phyloP scores from a whole-genome alignment of 1,139 yeast genomes.

The Protomyces inouyei region DNA sequence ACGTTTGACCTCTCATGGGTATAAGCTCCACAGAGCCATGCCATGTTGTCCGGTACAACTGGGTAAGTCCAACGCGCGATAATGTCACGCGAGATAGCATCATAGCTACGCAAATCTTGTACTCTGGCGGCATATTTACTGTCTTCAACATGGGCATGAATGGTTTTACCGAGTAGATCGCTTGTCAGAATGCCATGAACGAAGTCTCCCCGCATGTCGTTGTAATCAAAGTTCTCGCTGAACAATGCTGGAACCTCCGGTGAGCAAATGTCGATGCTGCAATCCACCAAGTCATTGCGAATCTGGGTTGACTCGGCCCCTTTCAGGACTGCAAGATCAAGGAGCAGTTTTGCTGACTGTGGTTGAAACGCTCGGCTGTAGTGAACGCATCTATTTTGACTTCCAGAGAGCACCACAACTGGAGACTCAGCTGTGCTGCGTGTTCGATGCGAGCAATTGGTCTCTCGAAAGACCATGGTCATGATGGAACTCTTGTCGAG shows the following conservation, averaged over 20 bases:
- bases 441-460: slow-evolving; percentile 80
- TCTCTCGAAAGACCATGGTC: slow-evolving; percentile 87
- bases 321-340: slow-evolving; percentile 73
- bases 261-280: slow-evolving; percentile 92
- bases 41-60: slow-evolving; percentile 77
- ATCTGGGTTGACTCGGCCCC: slow-evolving; percentile 73
- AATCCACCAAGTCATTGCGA: slow-evolving; percentile 89
- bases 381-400: slow-evolving; percentile 69
- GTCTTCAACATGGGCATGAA: slow-evolving; percentile 73
- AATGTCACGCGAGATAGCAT: slow-evolving; percentile 77
- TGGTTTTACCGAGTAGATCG: slow-evolving; percentile 83
- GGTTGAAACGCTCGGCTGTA: slow-evolving; percentile 52
- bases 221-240: slow-evolving; percentile 94
- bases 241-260: slow-evolving; percentile 93
- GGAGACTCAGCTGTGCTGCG: slow-evolving; percentile 67
- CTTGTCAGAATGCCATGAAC: slow-evolving; percentile 85
- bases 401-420: slow-evolving; percentile 70
- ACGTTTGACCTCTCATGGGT: slow-evolving; percentile 77
- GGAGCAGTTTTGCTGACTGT: slow-evolving; percentile 44
- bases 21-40: slow-evolving; percentile 65
- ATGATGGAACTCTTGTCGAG: slow-evolving; percentile 83
- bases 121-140: slow-evolving; percentile 89
- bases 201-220: slow-evolving; percentile 76
- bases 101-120: slow-evolving; percentile 87
- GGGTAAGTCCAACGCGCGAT: slow-evolving; percentile 92